Base-by-base conservation (phyloP, 179 eudicot species). In the Carnegiea gigantea region DNA sequence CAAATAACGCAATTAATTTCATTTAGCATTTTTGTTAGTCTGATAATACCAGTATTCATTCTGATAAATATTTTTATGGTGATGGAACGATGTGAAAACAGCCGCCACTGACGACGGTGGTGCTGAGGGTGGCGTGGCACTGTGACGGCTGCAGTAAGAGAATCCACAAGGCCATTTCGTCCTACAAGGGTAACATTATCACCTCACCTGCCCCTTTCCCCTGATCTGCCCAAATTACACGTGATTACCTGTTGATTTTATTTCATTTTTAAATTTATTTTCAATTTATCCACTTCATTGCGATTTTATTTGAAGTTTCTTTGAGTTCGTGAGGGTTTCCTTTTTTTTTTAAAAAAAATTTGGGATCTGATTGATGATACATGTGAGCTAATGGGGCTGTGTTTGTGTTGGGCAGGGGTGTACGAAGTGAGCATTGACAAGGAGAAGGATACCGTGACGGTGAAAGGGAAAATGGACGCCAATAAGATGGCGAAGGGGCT, bases 101-200 rank as follows among this genome's bases (percentile, higher is more conserved):
- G 98, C 87, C 85, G 21, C 86, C 88, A 3, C 85, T 89, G 65
- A 81, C 86, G 4, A 91, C 95, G 40, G 91, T 91, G 62, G 86
- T 86, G 83, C 54, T 95, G 90, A 95, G 89, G 89, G 83, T 94
- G 72, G 72, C 75, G 6, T 87, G 87, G 65, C 98, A 95, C 68
- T 95, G 99, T 70, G 72, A 87, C 26, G 99, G 99, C 24, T 95
- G 99, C 80, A 85, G 84, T 51, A 82, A 89, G 60, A 91, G 84
- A 78, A 90, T 90, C 51, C 81, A 80, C 82, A 92, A 87, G 75
- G 54, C 72, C 1, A 57, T 93, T 57, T 28, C 83, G 24, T 81
- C 88, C 38, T 88, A 89, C 85, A 83, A 86, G 79, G 98, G 98
- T 95, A 54, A 23, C 48, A 18, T 33, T 76, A 28, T 26, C 40